Conservation (phyloP, 2,329 filamentous ascomycete species). For the Niveomyces coronatus region DNA sequence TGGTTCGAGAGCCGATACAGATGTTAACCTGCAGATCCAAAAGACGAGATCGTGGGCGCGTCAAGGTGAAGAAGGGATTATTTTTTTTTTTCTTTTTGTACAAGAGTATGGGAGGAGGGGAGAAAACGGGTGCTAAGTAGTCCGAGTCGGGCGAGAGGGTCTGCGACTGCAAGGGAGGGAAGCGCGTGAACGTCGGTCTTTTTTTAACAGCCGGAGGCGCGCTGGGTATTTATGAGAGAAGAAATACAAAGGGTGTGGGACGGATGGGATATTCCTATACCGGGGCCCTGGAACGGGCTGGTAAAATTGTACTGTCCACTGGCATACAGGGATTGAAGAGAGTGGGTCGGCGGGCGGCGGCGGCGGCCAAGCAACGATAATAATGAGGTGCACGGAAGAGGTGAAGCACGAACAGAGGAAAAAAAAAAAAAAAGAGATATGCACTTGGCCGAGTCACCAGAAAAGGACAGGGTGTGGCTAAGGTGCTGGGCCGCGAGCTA, state of each 20-base stretch:
- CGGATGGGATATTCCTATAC: slow-evolving; percentile 27
- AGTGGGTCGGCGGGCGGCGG: too few relatives aligned
- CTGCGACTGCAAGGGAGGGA: slow-evolving; percentile 34
- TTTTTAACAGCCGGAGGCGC: slow-evolving; percentile 33
- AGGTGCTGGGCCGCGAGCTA: not conserved
- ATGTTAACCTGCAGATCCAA: too few relatives aligned
- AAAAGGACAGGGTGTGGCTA: slow-evolving; percentile 2
- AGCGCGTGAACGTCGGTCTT: slow-evolving; percentile 37
- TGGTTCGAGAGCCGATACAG: too few relatives aligned
- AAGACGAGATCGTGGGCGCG: too few relatives aligned
- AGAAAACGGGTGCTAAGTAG: too few relatives aligned
- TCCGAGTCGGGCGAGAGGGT: slow-evolving; percentile 18
- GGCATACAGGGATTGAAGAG: not conserved
- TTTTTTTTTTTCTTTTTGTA: too few relatives aligned
- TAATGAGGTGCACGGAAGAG: too few relatives aligned
- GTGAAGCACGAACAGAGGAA: slow-evolving; percentile 8
- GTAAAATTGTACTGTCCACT: slow-evolving; percentile 12
- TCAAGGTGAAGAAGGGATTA: too few relatives aligned
- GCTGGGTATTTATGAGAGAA: slow-evolving; percentile 37
- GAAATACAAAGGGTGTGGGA: slow-evolving; percentile 23
- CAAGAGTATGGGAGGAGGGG: too few relatives aligned
- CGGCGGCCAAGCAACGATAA: too few relatives aligned
- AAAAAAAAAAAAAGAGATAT: too few relatives aligned
- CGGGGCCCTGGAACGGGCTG: slow-evolving; percentile 24
- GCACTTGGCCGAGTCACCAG: slow-evolving; percentile 22